Evolutionary conservation across 768 basidiomycete species (phyloP), one percentile per base, ranked within the genome.

Genomic region (Boletus rubroflammeus): DNA sequence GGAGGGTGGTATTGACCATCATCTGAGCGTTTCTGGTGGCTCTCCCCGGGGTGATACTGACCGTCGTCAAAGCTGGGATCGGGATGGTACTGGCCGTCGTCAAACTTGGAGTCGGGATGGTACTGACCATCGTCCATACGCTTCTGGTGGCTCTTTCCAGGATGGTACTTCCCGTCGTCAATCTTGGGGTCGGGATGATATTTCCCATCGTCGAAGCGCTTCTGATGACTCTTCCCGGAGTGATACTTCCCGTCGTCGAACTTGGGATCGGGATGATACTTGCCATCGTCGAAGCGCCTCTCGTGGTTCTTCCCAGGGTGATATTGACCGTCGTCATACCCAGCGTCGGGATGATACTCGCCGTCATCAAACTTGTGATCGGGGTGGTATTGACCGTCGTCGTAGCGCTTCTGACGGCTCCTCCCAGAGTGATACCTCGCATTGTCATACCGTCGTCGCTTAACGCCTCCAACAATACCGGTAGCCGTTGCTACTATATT

Each of bases 201-300:
- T 32, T 56, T n/a, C 5, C 60, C 61, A 38, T 63, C 61, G 5
- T 66, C 64, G n/a, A 25, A 43, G 21, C 55, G 59, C 35, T 51
- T 50, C 41, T 44, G 49, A 15, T 15, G 57, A 4, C 21, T 50
- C 47, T 50, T 21, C 7, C 21, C 45, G 6, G 45, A 15, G 11
- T 19, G 29, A 17, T 54, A 29, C 40, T 45, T 28, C 3, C 44
- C 44, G 19, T 47, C 26, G 17, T 54, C 51, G 15, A 29, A 59
- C 32, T 46, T 34, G n/a, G 62, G 17, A 17, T 51, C 29, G 2
- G 51, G 17, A 28, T 63, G 57, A 29, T 63, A 50, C 35, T 60
- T 28, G 9, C 62, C 58, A 39, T 62, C 57, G 11, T 62, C 53
- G 10, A 23, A 47, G 19, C 57, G 54, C 31, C 50, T 47, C 23